These are phyloP conservation scores for Eimeria praecox DNA, from an alignment of 169 alveolate genomes.

Conservation along the genomic window DNA sequence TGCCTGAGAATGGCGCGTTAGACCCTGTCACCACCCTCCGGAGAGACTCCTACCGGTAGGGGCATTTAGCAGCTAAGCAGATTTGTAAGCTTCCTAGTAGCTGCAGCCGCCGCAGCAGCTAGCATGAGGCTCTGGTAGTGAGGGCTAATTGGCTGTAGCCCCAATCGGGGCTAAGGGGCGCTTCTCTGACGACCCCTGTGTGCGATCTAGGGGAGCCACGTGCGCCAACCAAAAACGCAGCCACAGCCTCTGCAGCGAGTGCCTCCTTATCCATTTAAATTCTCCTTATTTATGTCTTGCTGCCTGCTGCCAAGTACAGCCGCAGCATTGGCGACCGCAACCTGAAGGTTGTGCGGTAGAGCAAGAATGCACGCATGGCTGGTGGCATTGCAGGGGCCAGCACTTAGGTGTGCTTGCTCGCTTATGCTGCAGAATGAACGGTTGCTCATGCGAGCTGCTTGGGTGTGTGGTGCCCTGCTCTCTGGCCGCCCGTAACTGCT, in stretches of 20 bases:
- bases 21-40: conserved; percentile 60
- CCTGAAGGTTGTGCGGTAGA: neutral
- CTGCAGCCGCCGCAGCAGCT: conserved; percentile 76
- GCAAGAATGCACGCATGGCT: neutral
- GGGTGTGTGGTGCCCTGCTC: neutral
- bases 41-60: neutral
- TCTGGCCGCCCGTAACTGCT: neutral
- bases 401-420: neutral
- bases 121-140: conserved; percentile 12
- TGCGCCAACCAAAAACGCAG: neutral
- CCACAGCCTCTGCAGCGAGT: conserved; percentile 12
- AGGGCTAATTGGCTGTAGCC: conserved; percentile 47
- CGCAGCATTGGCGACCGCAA: no score
- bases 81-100: neutral
- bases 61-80: conserved; percentile 36
- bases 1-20: conserved; percentile 51
- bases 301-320: neutral
- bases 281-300: neutral
- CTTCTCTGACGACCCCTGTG: neutral
- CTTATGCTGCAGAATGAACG: neutral
- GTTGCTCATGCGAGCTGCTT: neutral
- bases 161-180: neutral
- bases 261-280: neutral
- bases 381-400: neutral
- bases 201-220: neutral